These are phyloP conservation scores for Silene conica DNA, from an alignment of 148 eudicot genomes.

Conservation along the genomic window DNA sequence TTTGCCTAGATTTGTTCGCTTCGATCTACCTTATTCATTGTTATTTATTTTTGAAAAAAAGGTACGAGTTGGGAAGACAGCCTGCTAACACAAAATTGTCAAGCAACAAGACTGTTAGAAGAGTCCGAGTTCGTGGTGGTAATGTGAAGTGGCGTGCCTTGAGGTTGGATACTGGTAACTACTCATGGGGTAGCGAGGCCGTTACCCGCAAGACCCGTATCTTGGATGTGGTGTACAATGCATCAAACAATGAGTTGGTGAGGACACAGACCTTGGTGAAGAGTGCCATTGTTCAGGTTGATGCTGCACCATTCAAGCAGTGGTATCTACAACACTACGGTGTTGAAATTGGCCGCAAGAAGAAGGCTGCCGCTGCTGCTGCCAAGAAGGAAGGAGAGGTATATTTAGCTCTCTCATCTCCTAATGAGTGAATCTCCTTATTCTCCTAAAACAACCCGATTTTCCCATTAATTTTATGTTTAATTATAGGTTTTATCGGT, in stretches of 20 bases:
- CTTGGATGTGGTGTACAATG: constrained; percentile 80
- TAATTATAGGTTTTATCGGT: too few species aligned
- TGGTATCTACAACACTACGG: constrained; percentile 87
- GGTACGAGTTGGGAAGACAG: constrained; percentile 95
- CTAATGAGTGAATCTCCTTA: not conserved
- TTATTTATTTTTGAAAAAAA: constrained; percentile 9
- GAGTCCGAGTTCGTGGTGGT: constrained; percentile 79
- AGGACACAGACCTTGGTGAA: constrained; percentile 85
- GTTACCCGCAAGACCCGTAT: constrained; percentile 70
- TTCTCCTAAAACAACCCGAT: too few species aligned
- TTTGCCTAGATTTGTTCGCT: not conserved
- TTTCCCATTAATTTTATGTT: too few species aligned
- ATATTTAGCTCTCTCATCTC: not conserved
- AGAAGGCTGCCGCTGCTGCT: constrained; percentile 48
- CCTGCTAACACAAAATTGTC: constrained; percentile 86
- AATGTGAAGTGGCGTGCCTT: constrained; percentile 88
- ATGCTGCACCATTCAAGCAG: constrained; percentile 86
- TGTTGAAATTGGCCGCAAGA: constrained; percentile 74
- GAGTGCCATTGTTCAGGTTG: constrained; percentile 81
- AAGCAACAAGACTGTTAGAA: constrained; percentile 71
- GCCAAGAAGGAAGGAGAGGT: constrained; percentile 82
- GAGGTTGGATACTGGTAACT: constrained; percentile 88
- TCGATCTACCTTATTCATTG: not conserved
- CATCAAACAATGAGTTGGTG: constrained; percentile 87
- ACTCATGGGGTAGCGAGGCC: constrained; percentile 85